A percentile compares a stretch with the other conserved stretches of the same genome.
Evolutionary conservation across 1,139 yeast genomes (phyloP).

Genomic region (Candida sanyaensis): DNA sequence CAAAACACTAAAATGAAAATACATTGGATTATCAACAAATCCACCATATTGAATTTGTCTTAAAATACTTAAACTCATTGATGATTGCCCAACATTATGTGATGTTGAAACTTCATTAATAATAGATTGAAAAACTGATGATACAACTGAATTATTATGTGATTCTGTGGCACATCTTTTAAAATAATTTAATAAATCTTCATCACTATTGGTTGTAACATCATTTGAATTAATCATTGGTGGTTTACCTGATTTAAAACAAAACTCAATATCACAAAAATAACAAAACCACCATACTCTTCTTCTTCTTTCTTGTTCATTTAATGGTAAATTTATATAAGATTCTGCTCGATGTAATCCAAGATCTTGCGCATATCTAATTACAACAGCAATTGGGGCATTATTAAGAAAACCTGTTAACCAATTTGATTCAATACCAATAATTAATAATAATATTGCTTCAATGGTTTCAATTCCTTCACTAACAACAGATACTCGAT

Average conservation of each 20-base stretch:
- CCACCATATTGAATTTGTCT: slow-evolving; percentile 1
- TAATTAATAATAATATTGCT: slow-evolving; percentile 47
- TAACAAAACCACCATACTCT: slow-evolving; percentile 60
- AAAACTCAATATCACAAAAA: slow-evolving; percentile 52
- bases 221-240: slow-evolving; percentile 57
- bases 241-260: slow-evolving; percentile 61
- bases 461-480: slow-evolving; percentile 55
- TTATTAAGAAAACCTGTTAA: slow-evolving; percentile 45
- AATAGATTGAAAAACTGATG: neutral
- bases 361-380: slow-evolving; percentile 61
- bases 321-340: slow-evolving; percentile 33
- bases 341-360: slow-evolving; percentile 67
- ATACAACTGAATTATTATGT: neutral
- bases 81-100: neutral
- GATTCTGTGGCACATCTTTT: neutral
- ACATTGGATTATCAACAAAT: slow-evolving; percentile 3
- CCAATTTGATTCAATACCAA: slow-evolving; percentile 47
- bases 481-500: slow-evolving; percentile 45
- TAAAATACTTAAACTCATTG: neutral
- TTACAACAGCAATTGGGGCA: slow-evolving; percentile 50
- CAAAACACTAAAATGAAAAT: slow-evolving; percentile 18
- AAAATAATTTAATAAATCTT: slow-evolving; percentile 13
- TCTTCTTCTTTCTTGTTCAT: slow-evolving; percentile 41
- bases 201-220: slow-evolving; percentile 32
- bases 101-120: neutral